phyloP scores from a whole-genome alignment of 306 rosid species.

The Castanea crenata region DNA sequence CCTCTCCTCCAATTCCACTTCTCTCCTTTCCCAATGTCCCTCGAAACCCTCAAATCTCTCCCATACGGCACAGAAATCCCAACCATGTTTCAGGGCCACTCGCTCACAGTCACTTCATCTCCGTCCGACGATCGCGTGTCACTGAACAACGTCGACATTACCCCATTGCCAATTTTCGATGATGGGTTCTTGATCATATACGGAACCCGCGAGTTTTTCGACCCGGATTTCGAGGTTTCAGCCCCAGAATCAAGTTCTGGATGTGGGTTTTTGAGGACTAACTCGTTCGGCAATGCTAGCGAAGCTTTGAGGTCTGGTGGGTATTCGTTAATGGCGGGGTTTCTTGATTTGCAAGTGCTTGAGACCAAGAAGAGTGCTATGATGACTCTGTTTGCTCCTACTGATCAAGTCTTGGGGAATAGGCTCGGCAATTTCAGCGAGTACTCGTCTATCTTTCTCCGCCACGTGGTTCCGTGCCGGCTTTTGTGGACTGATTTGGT shows the following conservation, averaged over 20 bases:
- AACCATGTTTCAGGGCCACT: conserved; percentile 41
- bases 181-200: conserved; percentile 59
- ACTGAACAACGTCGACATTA: conserved; percentile 45
- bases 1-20: conserved; percentile 71
- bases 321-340: conserved; percentile 54
- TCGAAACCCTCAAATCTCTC: conserved; percentile 50
- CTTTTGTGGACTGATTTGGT: conserved; percentile 63
- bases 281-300: conserved; percentile 43
- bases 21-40: conserved; percentile 44
- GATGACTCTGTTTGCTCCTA: conserved; percentile 76
- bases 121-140: conserved; percentile 29
- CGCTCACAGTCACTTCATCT: conserved; percentile 51
- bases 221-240: conserved; percentile 34
- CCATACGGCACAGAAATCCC: conserved; percentile 64
- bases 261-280: conserved; percentile 27
- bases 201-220: conserved; percentile 55
- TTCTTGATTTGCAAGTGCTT: conserved; percentile 59
- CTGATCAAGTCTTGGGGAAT: conserved; percentile 43
- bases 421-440: conserved; percentile 31
- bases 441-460: conserved; percentile 50
- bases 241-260: conserved; percentile 18
- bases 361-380: conserved; percentile 29
- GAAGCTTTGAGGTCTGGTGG: conserved; percentile 42
- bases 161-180: conserved; percentile 47
- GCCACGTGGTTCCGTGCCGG: conserved; percentile 73